These are phyloP conservation scores for Xylaria flabelliformis DNA, from an alignment of 495 filamentous ascomycete genomes.

Conservation along the genomic window DNA sequence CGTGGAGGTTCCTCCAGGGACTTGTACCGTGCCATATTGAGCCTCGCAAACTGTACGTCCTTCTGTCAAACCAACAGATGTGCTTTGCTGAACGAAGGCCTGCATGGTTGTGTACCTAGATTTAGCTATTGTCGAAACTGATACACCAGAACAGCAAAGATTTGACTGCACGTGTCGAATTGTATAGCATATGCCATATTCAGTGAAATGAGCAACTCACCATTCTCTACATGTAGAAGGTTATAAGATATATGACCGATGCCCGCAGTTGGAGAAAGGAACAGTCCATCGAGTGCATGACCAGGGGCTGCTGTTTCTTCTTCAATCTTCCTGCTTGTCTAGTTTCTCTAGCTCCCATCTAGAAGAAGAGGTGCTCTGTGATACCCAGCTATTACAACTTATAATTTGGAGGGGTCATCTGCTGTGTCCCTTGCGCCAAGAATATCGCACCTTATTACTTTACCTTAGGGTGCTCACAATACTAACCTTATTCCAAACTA, in stretches of 20 bases:
- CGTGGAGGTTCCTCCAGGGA: background rate
- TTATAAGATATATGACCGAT: background rate
- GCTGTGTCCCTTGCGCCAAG: conserved; percentile 14
- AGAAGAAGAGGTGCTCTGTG: background rate
- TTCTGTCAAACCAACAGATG: background rate
- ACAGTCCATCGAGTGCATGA: background rate
- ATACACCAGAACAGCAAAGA: background rate
- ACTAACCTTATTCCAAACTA: conserved; percentile 4
- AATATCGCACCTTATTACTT: background rate
- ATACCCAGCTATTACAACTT: background rate
- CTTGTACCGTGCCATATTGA: conserved; percentile 3
- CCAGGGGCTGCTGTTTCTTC: conserved; percentile 4
- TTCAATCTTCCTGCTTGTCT: background rate
- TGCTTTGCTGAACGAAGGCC: background rate
- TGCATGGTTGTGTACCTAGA: background rate
- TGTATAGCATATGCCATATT: background rate
- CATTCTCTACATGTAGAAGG: background rate
- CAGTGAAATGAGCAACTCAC: background rate
- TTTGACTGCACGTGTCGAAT: background rate
- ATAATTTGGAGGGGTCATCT: background rate
- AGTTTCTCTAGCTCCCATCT: background rate
- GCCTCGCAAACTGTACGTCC: conserved; percentile 21
- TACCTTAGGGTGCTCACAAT: background rate
- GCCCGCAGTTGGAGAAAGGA: background rate
- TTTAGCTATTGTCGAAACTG: background rate